Percentiles rank a stretch among this genome's conserved stretches.
These are phyloP conservation scores for Sporisorium scitamineum DNA, from an alignment of 1,284 basidiomycete species.

Conservation along the genomic window DNA sequence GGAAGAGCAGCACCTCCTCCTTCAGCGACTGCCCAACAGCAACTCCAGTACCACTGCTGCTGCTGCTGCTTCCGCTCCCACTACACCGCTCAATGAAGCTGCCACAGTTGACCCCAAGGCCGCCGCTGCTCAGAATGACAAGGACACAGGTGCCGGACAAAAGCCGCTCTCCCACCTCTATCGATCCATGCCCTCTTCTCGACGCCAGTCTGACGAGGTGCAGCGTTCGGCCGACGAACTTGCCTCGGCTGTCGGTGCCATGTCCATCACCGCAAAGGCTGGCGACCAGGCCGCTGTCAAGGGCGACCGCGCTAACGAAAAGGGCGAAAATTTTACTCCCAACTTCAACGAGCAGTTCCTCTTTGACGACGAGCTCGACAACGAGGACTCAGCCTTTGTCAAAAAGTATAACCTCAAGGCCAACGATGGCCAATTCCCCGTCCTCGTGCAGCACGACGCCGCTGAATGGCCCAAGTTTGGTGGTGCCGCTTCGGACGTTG, in stretches of 20 bases:
- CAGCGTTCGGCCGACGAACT: constrained; percentile 28
- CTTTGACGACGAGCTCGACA: constrained; percentile 66
- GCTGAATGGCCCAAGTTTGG: constrained; percentile 95
- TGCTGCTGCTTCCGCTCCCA: constrained; percentile 43
- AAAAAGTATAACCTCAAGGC: constrained; percentile 67
- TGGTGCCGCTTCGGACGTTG: constrained; percentile 68
- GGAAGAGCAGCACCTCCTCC: constrained; percentile 52
- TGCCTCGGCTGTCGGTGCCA: constrained; percentile 29
- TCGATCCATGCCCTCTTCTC: constrained; percentile 52
- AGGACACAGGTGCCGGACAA: not conserved
- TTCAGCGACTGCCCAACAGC: constrained; percentile 11
- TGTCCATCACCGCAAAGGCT: constrained; percentile 27
- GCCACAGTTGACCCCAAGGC: constrained; percentile 23
- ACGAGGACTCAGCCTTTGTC: constrained; percentile 67
- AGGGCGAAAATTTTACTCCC: constrained; percentile 52
- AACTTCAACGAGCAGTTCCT: constrained; percentile 66
- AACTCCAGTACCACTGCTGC: constrained; percentile 4
- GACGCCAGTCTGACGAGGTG: constrained; percentile 25
- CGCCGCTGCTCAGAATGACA: constrained; percentile 1
- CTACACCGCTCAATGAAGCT: constrained; percentile 45
- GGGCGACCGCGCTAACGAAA: constrained; percentile 8
- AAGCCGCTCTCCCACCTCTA: constrained; percentile 21
- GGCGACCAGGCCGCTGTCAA: not conserved
- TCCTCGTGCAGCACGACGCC: constrained; percentile 72
- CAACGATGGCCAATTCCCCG: constrained; percentile 75